phyloP scores from a whole-genome alignment of 2,329 filamentous ascomycete genomes.

The Cordyceps farinosa region DNA sequence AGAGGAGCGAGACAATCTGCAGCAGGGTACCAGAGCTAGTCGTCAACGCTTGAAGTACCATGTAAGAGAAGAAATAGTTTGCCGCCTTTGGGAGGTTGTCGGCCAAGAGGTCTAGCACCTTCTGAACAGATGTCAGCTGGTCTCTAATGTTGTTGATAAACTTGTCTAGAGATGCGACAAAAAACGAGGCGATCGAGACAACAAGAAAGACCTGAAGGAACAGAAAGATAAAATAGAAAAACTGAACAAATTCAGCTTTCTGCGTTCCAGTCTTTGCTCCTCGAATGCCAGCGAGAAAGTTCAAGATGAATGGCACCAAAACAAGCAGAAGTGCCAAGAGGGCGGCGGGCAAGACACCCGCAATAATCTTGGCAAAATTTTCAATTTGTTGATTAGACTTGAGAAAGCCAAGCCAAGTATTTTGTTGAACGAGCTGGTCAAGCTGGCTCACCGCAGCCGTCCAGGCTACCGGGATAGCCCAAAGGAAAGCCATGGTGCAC shows the following conservation, averaged over 20 bases:
- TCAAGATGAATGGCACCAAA: slow-evolving; percentile 77
- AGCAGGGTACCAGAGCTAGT: slow-evolving; percentile 86
- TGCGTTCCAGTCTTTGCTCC: slow-evolving; percentile 81
- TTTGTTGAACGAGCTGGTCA: slow-evolving; percentile 60
- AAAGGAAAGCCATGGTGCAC: slow-evolving; percentile 74
- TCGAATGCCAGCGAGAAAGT: slow-evolving; percentile 67
- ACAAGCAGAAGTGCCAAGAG: slow-evolving; percentile 74
- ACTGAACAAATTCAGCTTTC: slow-evolving; percentile 78
- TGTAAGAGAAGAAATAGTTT: slow-evolving; percentile 98
- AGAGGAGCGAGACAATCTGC: slow-evolving; percentile 72
- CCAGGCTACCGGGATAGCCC: slow-evolving; percentile 87
- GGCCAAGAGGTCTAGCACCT: slow-evolving; percentile 69
- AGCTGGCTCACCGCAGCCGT: slow-evolving; percentile 80
- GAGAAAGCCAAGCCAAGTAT: slow-evolving; percentile 70
- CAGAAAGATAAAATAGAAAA: slow-evolving; percentile 89
- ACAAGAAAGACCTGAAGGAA: slow-evolving; percentile 95
- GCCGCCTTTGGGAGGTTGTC: slow-evolving; percentile 77
- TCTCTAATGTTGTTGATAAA: slow-evolving; percentile 51
- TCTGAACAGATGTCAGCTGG: slow-evolving; percentile 51
- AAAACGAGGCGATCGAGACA: slow-evolving; percentile 77
- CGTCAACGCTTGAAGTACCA: slow-evolving; percentile 89
- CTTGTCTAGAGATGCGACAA: slow-evolving; percentile 59
- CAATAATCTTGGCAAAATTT: slow-evolving; percentile 60
- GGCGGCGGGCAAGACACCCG: slow-evolving; percentile 80
- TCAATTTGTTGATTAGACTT: slow-evolving; percentile 54